Conservation (phyloP, 2,329 filamentous ascomycete species). For the Karstenula rhodostoma region DNA sequence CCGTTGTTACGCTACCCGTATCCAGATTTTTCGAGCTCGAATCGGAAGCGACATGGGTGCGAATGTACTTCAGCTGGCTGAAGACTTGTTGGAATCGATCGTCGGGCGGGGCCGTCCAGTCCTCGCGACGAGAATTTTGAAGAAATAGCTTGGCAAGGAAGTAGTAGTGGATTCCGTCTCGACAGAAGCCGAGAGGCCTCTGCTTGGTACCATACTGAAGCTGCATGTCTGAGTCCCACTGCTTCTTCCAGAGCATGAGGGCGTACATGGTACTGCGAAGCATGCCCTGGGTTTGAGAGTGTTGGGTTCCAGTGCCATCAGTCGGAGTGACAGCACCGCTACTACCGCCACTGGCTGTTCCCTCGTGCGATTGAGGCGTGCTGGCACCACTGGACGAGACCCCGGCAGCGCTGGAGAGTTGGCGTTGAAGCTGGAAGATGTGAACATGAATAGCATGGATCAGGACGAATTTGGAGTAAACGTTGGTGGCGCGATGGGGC, state of each 20-base stretch:
- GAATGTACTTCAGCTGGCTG: conserved; percentile 66
- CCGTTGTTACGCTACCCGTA: conserved; percentile 72
- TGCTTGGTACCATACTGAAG: conserved; percentile 71
- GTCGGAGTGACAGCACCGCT: conserved; percentile 55
- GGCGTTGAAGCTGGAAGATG: conserved; percentile 63
- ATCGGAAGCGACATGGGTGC: conserved; percentile 68
- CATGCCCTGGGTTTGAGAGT: conserved; percentile 57
- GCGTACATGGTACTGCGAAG: conserved; percentile 59
- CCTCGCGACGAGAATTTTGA: conserved; percentile 63
- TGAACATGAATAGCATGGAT: conserved; percentile 73
- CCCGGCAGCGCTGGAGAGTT: conserved; percentile 42
- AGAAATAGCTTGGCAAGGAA: conserved; percentile 74
- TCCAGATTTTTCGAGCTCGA: conserved; percentile 72
- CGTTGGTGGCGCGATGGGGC: conserved; percentile 71
- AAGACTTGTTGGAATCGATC: conserved; percentile 68
- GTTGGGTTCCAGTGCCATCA: conserved; percentile 54
- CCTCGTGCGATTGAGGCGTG: conserved; percentile 64
- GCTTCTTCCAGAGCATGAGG: conserved; percentile 75
- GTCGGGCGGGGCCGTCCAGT: conserved; percentile 66
- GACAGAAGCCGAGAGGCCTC: conserved; percentile 72
- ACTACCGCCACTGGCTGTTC: conserved; percentile 34
- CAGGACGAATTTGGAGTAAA: conserved; percentile 77
- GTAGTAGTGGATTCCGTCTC: conserved; percentile 77
- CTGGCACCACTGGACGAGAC: conserved; percentile 56
- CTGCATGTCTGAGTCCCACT: conserved; percentile 75